Evolutionary conservation across 306 rosid genomes (phyloP).

Genomic region (Trifolium dubium): DNA sequence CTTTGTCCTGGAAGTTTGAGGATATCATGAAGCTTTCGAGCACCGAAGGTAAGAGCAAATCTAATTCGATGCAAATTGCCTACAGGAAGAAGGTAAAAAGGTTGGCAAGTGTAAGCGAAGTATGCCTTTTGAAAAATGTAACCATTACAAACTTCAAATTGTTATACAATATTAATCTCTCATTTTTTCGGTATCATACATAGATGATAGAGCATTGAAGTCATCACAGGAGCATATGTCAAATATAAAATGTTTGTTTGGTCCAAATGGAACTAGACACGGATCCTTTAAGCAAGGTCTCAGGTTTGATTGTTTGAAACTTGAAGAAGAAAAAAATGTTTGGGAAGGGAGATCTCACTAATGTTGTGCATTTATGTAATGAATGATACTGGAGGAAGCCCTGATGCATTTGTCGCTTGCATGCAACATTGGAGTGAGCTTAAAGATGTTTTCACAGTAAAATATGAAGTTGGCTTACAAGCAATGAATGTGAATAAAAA

Average conservation of each 20-base stretch:
- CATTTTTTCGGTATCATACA: not conserved
- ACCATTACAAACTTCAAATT: slow-evolving; percentile 15
- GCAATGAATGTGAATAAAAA: slow-evolving; percentile 14
- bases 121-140: slow-evolving; percentile 11
- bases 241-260: slow-evolving; percentile 10
- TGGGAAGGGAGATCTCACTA: not conserved
- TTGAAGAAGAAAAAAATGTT: not conserved
- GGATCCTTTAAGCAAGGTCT: not conserved
- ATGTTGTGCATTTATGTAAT: not conserved
- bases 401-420: not conserved
- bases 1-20: slow-evolving; percentile 57
- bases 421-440: slow-evolving; percentile 33
- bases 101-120: slow-evolving; percentile 29
- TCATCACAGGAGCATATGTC: slow-evolving; percentile 13
- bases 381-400: slow-evolving; percentile 15
- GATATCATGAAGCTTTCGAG: slow-evolving; percentile 49
- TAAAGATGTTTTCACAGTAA: not conserved
- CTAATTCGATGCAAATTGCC: slow-evolving; percentile 62
- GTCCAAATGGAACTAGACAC: not conserved
- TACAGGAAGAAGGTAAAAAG: slow-evolving; percentile 40
- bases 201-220: not conserved
- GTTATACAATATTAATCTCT: slow-evolving; percentile 11
- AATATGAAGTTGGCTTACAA: slow-evolving; percentile 11
- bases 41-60: slow-evolving; percentile 57
- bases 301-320: not conserved